A percentile compares a stretch with the other conserved stretches of the same genome.
Conservation (phyloP, 352 stramenopile genomes). For the Pythium sp. region DNA sequence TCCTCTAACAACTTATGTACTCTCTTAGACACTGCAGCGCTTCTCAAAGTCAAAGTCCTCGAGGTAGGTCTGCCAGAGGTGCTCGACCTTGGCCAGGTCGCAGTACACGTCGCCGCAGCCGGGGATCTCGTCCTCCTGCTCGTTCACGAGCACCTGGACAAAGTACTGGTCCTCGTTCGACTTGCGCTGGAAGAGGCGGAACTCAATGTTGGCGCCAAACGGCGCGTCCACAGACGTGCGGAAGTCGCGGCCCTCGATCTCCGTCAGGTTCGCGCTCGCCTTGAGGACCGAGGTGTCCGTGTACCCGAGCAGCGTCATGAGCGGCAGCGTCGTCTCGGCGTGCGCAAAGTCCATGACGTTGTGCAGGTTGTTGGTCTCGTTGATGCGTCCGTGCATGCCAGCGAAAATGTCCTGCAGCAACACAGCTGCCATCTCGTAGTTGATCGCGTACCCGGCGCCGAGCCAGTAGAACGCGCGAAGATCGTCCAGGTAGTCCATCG, state of each 20-base stretch:
- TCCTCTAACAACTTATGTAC: neutral
- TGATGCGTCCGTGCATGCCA: constrained; percentile 46
- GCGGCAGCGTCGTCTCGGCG: constrained; percentile 67
- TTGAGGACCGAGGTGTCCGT: constrained; percentile 32
- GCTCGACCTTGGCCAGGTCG: constrained; percentile 21
- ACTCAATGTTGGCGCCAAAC: constrained; percentile 74
- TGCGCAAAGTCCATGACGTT: constrained; percentile 67
- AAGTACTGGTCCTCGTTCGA: constrained; percentile 39
- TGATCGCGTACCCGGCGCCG: constrained; percentile 55
- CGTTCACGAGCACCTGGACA: constrained; percentile 52
- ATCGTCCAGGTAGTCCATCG: constrained; percentile 63
- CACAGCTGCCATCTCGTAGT: constrained; percentile 71
- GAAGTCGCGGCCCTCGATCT: constrained; percentile 50
- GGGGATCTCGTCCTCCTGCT: constrained; percentile 21
- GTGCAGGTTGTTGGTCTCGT: constrained; percentile 28
- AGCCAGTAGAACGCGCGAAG: constrained; percentile 71
- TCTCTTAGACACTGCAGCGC: constrained; percentile 4
- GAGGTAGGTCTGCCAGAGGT: constrained; percentile 20
- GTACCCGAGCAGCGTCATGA: constrained; percentile 67
- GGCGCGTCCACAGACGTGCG: constrained; percentile 54
- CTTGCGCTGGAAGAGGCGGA: constrained; percentile 49
- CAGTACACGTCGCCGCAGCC: constrained; percentile 25
- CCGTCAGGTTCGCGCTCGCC: constrained; percentile 27
- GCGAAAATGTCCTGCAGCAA: constrained; percentile 55
- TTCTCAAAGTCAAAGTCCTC: constrained; percentile 17